Base-by-base conservation (phyloP, 257 asterid species). In the Nicotiana benthamiana region DNA sequence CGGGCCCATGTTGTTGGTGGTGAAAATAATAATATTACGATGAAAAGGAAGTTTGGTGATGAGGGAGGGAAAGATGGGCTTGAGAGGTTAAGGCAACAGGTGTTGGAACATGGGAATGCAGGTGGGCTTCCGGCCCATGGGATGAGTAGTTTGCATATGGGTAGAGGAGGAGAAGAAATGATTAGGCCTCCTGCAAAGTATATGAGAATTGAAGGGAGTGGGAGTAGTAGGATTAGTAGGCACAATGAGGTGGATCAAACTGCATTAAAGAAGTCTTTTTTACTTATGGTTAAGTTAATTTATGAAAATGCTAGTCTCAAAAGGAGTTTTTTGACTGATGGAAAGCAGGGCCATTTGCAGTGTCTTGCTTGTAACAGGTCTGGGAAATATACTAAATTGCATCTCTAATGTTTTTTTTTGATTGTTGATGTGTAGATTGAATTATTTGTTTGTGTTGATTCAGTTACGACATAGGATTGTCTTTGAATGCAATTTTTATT, bases 1-100 rank as follows among this genome's bases (percentile, higher is more conserved):
- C 82, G 86, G 59, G 75, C 52, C 11, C 82, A 75, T 1, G n/a
- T 48, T 53, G 82, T 87, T 3, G 95, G 46, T 40, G 46, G 46
- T 40, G 46, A 40, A 2, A 40, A 40, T 40, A 40, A 40, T 7
- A 36, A 88, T 79, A 92, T 75, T 84, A 84, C 87, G 12, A 75
- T 87, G 75, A 94, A 95, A 84, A 86, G 97, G 60, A 95, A 95
- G 89, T 89, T 92, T 70, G 94, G 91, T 83, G 97, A 92, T 18
- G 93, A 91, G 85, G 92, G 80, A 74, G 91, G 86, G 81, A 87
- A 83, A 43, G 95, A 93, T 86, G 96, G 91, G 76, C 89, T 89
- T 81, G 98, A 90, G 85, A 93, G 98, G 89, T 97, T 92, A 85
- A 91, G 97, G 81, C 94, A 90, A 76, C 97, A 95, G 89, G 91